Evolutionary conservation across 2,329 filamentous ascomycete species (phyloP).

Genomic region (Colletotrichum tamarilloi): DNA sequence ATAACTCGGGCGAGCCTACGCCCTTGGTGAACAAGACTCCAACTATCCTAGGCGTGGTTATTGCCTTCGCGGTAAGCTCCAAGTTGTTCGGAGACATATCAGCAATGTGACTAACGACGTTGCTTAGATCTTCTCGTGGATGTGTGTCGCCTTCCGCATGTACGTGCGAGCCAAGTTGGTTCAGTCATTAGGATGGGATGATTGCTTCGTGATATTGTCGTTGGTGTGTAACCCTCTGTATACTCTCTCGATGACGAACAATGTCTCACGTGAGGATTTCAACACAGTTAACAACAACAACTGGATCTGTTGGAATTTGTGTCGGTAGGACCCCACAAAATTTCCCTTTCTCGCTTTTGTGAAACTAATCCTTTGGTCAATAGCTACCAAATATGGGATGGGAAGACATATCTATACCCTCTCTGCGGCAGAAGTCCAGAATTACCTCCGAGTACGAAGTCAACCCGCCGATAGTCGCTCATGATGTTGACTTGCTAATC

Average conservation of each 20-base stretch:
- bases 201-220: conserved; percentile 48
- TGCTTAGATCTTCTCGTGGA: conserved; percentile 42
- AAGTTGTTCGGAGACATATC: accelerated
- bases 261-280: neutral
- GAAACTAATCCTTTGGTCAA: neutral
- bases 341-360: accelerated
- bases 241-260: neutral
- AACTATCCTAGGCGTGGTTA: conserved; percentile 44
- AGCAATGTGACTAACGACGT: neutral
- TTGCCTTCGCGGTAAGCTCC: conserved; percentile 42
- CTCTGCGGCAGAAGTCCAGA: conserved; percentile 18
- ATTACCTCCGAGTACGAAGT: conserved; percentile 40
- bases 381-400: conserved; percentile 41
- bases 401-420: conserved; percentile 40
- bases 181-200: conserved; percentile 47
- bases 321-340: neutral
- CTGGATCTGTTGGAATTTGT: conserved; percentile 18
- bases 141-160: conserved; percentile 43
- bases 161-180: conserved; percentile 42
- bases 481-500: neutral
- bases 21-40: conserved; percentile 42
- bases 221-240: conserved; percentile 41
- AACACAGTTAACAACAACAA: conserved; percentile 9
- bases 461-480: neutral
- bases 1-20: conserved; percentile 41